Conservation (phyloP, 2,329 filamentous ascomycete genomes). For the Alternaria ventricosa region DNA sequence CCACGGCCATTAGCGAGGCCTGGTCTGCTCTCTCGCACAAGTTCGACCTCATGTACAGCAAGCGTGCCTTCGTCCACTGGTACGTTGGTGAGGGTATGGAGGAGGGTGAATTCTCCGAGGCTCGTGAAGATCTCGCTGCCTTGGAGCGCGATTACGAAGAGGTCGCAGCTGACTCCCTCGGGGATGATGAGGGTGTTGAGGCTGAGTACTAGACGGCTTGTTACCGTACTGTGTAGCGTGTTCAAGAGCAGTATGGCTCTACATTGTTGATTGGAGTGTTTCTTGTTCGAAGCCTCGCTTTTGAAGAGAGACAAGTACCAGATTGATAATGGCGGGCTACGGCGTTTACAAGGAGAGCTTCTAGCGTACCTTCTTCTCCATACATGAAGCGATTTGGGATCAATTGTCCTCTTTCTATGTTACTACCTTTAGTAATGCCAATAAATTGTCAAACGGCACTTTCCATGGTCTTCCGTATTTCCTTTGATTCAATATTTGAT, state of each 20-base stretch:
- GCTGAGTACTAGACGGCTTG: slow-evolving; percentile 79
- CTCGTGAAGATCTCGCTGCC: slow-evolving; percentile 96
- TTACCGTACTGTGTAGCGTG: slow-evolving; percentile 23
- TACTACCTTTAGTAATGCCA: slow-evolving; percentile 37
- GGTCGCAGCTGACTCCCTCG: slow-evolving; percentile 92
- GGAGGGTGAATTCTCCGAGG: slow-evolving; percentile 99
- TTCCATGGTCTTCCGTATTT: not conserved
- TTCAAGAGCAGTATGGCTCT: slow-evolving; percentile 28
- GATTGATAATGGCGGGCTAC: slow-evolving; percentile 26
- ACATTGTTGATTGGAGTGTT: slow-evolving; percentile 37
- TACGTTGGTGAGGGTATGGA: slow-evolving; percentile 99
- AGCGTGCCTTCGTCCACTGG: slow-evolving; percentile 99
- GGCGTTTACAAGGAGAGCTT: slow-evolving; percentile 27
- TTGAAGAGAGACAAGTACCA: slow-evolving; percentile 22
- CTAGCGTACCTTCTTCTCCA: slow-evolving; percentile 20
- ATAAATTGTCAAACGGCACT: slow-evolving; percentile 26
- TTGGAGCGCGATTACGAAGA: slow-evolving; percentile 97
- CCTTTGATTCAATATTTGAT: not conserved
- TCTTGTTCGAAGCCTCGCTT: slow-evolving; percentile 28
- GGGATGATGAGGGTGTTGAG: slow-evolving; percentile 82
- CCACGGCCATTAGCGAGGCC: slow-evolving; percentile 96
- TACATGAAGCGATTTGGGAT: slow-evolving; percentile 35
- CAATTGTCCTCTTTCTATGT: slow-evolving; percentile 35
- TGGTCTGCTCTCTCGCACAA: slow-evolving; percentile 97
- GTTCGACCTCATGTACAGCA: slow-evolving; percentile 99